Base-by-base conservation (phyloP, 352 stramenopile species). In the Blastocystis sp. region DNA sequence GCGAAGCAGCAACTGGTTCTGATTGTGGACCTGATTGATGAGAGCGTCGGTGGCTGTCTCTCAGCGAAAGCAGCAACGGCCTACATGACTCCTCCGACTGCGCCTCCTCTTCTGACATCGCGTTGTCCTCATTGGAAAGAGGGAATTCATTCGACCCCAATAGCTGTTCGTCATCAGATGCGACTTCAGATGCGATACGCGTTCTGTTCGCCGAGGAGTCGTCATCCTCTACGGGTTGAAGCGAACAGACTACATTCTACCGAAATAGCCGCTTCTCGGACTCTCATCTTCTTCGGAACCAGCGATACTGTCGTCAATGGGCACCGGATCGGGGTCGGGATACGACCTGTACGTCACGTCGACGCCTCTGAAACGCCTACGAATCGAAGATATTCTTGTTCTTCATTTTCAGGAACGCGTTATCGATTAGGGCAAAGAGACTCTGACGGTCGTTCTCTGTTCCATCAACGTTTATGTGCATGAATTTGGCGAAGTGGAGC, bases 401-500 rank as follows among this genome's bases (percentile, higher is more conserved):
- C 48, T 81, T 81, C 21, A 59, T 24, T 48, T 38, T 27, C 38
- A 81, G 24, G 36, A 81, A 81, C 4, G 40, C 46, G 14, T 81
- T 61, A 27, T 65, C 27, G 27, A 81, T 81, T 81, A 61, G n/a
- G 7, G 69, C 69, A 81, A 81, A 61, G 42, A 81, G 27, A 32
- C 69, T 81, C 40, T 65, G 44, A 64, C 69, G 69, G 42, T 81
- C 69, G 1, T 18, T 29, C 16, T 40, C 36, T 1, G 36, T 57
- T n/a, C 49, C 36, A 0, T 64, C 46, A 63, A 81, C 21, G 63
- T 64, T 21, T 32, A 61, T 61, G 18, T 81, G 27, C 40, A 64
- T 65, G 24, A 64, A 64, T 57, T 81, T 57, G 32, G 69, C 69
- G 34, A 81, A 64, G 40, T 81, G 69, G n/a, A 81, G 42, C 69